These are phyloP conservation scores for Phialemonium atrogriseum DNA, from an alignment of 2,329 filamentous ascomycete species.

Conservation along the genomic window DNA sequence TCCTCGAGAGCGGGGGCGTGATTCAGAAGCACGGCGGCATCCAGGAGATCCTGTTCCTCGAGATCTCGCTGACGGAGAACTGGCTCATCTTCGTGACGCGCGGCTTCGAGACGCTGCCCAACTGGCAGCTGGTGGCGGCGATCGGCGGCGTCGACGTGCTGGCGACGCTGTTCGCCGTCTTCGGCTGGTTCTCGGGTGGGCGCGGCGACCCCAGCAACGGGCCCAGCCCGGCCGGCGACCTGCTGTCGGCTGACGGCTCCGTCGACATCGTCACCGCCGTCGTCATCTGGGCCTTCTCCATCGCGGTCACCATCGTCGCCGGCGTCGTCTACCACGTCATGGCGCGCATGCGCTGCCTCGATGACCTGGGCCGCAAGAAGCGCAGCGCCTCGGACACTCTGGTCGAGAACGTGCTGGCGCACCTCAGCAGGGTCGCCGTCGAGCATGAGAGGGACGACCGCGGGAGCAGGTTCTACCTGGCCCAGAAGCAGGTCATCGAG, in stretches of 20 bases:
- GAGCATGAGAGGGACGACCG: slow-evolving; percentile 47
- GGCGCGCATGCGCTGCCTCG: slow-evolving; percentile 49
- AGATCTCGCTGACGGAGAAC: slow-evolving; percentile 67
- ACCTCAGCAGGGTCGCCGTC: slow-evolving; percentile 55
- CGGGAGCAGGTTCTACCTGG: slow-evolving; percentile 27
- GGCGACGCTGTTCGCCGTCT: slow-evolving; percentile 65
- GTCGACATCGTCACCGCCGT: slow-evolving; percentile 53
- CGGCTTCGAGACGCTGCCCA: slow-evolving; percentile 64
- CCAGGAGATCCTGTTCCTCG: slow-evolving; percentile 67
- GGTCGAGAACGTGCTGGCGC: slow-evolving; percentile 58
- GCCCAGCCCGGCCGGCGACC: slow-evolving; percentile 22
- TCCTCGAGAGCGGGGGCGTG: slow-evolving; percentile 61
- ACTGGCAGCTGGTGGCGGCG: slow-evolving; percentile 63
- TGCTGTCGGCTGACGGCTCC: slow-evolving; percentile 28
- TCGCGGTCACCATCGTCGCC: slow-evolving; percentile 56
- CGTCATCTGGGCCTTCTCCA: slow-evolving; percentile 57
- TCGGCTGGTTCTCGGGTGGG: slow-evolving; percentile 61
- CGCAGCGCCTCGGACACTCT: slow-evolving; percentile 52
- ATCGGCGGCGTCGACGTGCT: slow-evolving; percentile 65
- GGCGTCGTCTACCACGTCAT: slow-evolving; percentile 57
- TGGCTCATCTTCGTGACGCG: slow-evolving; percentile 75
- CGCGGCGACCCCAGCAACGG: slow-evolving; percentile 21
- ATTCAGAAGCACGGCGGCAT: slow-evolving; percentile 68
- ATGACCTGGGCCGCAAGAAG: slow-evolving; percentile 56
- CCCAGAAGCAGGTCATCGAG: slow-evolving; percentile 9